Evolutionary conservation across 1,139 yeast genomes (phyloP).

Genomic region (Kluyveromyces sp.): DNA sequence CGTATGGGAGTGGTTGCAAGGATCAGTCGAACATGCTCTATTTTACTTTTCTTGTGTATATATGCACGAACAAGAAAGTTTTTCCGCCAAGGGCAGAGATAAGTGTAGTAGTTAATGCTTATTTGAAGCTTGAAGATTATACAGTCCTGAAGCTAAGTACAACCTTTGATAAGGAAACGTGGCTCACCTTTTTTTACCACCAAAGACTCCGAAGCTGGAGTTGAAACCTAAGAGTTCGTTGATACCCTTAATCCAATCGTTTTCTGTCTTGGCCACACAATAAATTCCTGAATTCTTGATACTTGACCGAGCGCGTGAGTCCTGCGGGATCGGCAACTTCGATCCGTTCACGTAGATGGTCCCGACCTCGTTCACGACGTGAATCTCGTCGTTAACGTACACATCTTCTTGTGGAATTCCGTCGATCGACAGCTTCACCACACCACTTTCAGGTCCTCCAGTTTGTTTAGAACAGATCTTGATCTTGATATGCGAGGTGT

Average conservation of each 20-base stretch:
- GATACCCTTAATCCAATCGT: constrained; percentile 88
- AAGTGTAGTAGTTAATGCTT: not conserved
- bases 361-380: constrained; percentile 55
- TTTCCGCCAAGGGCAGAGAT: not conserved
- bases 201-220: constrained; percentile 51
- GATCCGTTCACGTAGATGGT: constrained; percentile 46
- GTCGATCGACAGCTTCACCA: constrained; percentile 62
- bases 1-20: constrained; percentile 77
- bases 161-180: too few species aligned
- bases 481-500: constrained; percentile 60
- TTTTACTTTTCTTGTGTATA: not conserved
- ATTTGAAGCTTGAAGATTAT: not conserved
- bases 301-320: constrained; percentile 12
- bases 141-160: too few species aligned
- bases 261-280: constrained; percentile 76
- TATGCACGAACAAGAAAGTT: too few species aligned
- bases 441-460: constrained; percentile 32
- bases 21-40: constrained; percentile 53
- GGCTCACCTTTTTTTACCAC: too few species aligned
- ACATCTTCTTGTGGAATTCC: constrained; percentile 70
- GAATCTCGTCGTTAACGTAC: constrained; percentile 71
- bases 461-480: constrained; percentile 42
- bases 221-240: constrained; percentile 86
- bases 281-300: constrained; percentile 57
- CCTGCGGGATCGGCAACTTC: constrained; percentile 31